Base-by-base conservation (phyloP, 768 basidiomycete species). In the Mycena pura region DNA sequence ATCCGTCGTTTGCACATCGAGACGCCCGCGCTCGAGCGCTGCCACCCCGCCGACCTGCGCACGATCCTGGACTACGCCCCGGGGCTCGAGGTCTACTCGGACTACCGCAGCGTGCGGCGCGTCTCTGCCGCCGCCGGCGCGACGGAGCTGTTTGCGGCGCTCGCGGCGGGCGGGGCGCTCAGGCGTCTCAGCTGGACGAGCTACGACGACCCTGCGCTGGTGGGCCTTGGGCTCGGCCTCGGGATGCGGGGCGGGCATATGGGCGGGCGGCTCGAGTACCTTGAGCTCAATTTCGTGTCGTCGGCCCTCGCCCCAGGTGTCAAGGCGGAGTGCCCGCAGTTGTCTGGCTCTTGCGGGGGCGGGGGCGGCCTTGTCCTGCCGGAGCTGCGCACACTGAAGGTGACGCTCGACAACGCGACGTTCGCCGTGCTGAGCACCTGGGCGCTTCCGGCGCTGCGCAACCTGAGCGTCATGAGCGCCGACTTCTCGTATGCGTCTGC, bases 1-100 rank as follows among this genome's bases (percentile, higher is more conserved):
- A 86, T 92, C 41, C 83, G 83, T 38, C 80, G 86, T 15, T 72
- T 92, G 28, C 89, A 90, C 68, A 86, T 92, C 70, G 88, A 91
- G 76, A 91, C 90, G 6, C 81, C 82, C 17, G 73, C 81, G 6
- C 76, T 90, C 54, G 86, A 88, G 48, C 83, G 86, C 25, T 91
- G 89, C 66, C 80, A 80, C 6, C 87, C 90, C 17, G 80, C 79
- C 5, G 88, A 91, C 67, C 77, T 91, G 36, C 80, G 87, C n/a
- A 82, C 84, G 24, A 89, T 91, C 56, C 75, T 92, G 45, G 87
- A 88, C 66, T 82, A 86, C 62, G 80, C 88, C 0, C 86, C 88
- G 0, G 78, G 79, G 17, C 71, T 91, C 10, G 76, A 81, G 66
- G 78, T 86, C 15, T 91, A 84, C 67, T 84, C 85, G 3, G 90